Base-by-base conservation (phyloP, 495 filamentous ascomycete species). In the Chaetomidium leptoderma region DNA sequence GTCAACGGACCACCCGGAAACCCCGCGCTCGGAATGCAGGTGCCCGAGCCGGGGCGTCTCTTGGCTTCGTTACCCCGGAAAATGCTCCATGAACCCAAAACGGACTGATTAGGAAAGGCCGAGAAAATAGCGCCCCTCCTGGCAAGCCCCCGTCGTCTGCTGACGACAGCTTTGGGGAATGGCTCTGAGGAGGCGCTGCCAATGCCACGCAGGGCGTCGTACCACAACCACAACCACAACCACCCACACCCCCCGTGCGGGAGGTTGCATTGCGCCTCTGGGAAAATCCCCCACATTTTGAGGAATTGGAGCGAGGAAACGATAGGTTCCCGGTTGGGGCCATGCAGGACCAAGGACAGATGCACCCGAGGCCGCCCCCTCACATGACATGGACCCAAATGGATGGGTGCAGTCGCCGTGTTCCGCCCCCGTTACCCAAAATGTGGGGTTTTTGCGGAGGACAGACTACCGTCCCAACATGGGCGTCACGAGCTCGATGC, bases 401-500 rank as follows among this genome's bases (percentile, higher is more conserved):
- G 30, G 24, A 43, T 44, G 44, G 58, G 52, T 47, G 45, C 53
- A 59, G 30, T n/a, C n/a, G n/a, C 48, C 19, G 26, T 51, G 30
- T 51, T 24, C 32, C 32, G 11, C 47, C 6, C 19, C 11, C 8
- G 1, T 21, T n/a, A n/a, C 30, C 17, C 17, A 23, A 33, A 33
- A 36, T 24, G 26, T 45, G 39, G 56, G 47, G 47, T 29, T 47
- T 23, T 30, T 43, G 48, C 33, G 40, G 30, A 55, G 36, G 21
- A 30, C 19, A 35, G 33, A 44, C 66, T 68, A 78, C 54, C 74
- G 71, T 26, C 73, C 73, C 52, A 77, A 55, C 68, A 79, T 74
- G 32, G 77, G 77, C 29, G 75, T 78, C 30, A 79, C 74, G 26
- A 79, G 67, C 63, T 78, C 76, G 61, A 79, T 77, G 63, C 74